Conservation (phyloP, 2,329 filamentous ascomycete genomes). For the Arthroderma sp. region DNA sequence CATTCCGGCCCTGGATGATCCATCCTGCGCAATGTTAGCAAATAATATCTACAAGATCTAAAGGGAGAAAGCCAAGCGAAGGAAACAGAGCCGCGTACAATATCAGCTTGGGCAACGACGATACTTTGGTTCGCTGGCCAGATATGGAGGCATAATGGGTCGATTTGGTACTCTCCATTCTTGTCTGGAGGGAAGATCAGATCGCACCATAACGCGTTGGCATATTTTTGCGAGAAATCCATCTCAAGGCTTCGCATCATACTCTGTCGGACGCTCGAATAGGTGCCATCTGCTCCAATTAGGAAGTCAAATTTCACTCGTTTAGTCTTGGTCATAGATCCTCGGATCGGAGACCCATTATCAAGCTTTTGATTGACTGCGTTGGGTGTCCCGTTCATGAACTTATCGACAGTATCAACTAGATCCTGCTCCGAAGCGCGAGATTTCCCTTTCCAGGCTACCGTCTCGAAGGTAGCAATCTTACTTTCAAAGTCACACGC, state of each 20-base stretch:
- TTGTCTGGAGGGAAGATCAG: not conserved
- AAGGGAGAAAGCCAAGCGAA: not conserved
- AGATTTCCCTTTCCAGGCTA: not conserved
- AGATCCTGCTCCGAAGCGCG: not conserved
- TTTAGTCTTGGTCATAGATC: not conserved
- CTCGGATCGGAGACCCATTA: not conserved
- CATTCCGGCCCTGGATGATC: not conserved
- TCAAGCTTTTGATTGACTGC: not conserved
- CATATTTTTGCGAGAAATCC: not conserved
- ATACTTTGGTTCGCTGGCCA: not conserved
- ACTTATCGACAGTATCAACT: not conserved
- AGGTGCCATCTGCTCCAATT: not conserved
- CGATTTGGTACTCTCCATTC: not conserved
- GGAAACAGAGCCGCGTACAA: not conserved
- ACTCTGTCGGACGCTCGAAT: not conserved
- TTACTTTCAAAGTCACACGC: not conserved
- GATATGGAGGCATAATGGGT: not conserved
- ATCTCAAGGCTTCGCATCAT: not conserved
- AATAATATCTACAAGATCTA: not conserved
- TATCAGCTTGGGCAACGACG: not conserved
- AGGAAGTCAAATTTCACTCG: not conserved
- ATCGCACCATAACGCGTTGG: not conserved
- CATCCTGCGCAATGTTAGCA: not conserved
- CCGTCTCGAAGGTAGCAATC: not conserved
- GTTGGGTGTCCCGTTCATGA: not conserved